Conservation (phyloP, 176 grass and related monocot genomes). For the Oryza punctata region DNA sequence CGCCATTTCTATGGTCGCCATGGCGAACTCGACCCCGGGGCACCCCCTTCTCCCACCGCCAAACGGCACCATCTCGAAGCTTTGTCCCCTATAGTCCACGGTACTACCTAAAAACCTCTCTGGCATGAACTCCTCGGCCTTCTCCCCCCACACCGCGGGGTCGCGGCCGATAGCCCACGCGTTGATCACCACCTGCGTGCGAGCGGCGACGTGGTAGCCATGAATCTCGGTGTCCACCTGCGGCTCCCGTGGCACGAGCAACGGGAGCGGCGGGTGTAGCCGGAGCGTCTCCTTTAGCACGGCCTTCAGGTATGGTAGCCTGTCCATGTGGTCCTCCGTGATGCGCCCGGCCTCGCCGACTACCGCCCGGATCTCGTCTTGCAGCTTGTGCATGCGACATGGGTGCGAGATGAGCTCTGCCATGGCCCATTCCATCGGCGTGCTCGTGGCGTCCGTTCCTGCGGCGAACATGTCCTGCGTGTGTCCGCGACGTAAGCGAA, state of each 20-base stretch:
- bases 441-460: background rate
- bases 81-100: background rate
- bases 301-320: background rate
- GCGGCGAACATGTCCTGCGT: background rate
- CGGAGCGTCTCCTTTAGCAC: background rate
- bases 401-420: slow-evolving; percentile 44
- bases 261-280: background rate
- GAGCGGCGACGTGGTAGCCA: background rate
- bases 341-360: background rate
- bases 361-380: background rate
- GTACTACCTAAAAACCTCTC: background rate
- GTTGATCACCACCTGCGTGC: background rate
- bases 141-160: background rate
- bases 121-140: background rate
- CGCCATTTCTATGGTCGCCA: background rate
- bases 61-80: background rate
- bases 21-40: background rate
- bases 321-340: background rate
- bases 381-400: background rate
- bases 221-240: background rate
- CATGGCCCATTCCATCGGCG: slow-evolving; percentile 38
- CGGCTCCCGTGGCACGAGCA: background rate
- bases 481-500: background rate
- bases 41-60: background rate
- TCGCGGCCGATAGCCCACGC: background rate